Evolutionary conservation across 2,329 filamentous ascomycete species (phyloP).

Genomic region (Pleurostoma richardsiae): DNA sequence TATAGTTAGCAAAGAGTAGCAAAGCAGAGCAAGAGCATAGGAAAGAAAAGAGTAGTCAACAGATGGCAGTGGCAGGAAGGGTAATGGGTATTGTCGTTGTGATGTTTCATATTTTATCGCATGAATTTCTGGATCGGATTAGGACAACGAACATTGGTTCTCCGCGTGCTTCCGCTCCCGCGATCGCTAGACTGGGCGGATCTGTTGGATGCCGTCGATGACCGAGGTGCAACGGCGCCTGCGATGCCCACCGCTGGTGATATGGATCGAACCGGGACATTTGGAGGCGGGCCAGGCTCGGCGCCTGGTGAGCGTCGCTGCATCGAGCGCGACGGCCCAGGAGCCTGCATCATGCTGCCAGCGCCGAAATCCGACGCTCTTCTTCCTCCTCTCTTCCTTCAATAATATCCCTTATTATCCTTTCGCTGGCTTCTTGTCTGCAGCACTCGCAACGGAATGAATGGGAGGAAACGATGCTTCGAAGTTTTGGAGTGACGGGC

Average conservation of each 20-base stretch:
- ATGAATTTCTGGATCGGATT: constrained; percentile 8
- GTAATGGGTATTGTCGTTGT: background rate
- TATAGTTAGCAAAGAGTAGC: constrained; percentile 21
- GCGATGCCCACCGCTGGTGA: constrained; percentile 51
- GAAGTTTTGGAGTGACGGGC: too few species aligned
- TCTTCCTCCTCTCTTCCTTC: too few species aligned
- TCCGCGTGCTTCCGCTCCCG: constrained; percentile 40
- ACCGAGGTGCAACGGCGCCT: constrained; percentile 45
- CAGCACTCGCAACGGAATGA: too few species aligned
- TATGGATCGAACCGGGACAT: constrained; percentile 50
- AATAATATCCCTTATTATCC: too few species aligned
- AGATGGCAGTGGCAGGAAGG: constrained; percentile 1
- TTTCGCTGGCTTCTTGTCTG: too few species aligned
- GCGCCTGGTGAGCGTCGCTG: constrained; percentile 60
- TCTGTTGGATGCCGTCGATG: constrained; percentile 61
- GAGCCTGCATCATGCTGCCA: constrained; percentile 40
- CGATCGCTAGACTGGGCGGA: constrained; percentile 30
- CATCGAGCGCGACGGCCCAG: constrained; percentile 43
- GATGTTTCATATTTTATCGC: background rate
- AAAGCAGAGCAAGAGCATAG: constrained; percentile 1
- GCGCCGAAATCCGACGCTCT: background rate
- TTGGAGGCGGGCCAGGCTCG: constrained; percentile 54
- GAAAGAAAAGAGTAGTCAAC: background rate
- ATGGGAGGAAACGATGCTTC: too few species aligned
- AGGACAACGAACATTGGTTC: constrained; percentile 50